phyloP scores from a whole-genome alignment of 306 rosid species.

The Malus fusca region DNA sequence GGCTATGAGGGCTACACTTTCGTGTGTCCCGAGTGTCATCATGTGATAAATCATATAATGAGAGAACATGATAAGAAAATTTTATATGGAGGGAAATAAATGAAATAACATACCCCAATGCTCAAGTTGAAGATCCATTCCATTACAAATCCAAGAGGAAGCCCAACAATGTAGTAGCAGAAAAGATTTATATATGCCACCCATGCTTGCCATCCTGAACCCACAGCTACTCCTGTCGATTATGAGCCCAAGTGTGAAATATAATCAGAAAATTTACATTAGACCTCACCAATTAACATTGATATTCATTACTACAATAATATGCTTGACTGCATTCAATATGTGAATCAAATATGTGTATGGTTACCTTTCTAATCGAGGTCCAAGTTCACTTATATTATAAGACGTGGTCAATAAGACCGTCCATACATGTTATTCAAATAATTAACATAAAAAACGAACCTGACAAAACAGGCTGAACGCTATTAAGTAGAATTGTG shows the following conservation, averaged over 20 bases:
- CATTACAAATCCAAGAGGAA: conserved; percentile 12
- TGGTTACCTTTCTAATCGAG: background rate
- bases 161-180: conserved; percentile 24
- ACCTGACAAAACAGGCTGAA: conserved; percentile 70
- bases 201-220: conserved; percentile 25
- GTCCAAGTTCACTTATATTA: accelerated
- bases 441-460: background rate
- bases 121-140: conserved; percentile 15
- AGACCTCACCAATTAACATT: background rate
- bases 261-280: background rate
- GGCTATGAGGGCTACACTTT: background rate
- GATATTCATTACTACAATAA: background rate
- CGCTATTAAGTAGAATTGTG: conserved; percentile 58
- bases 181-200: conserved; percentile 26
- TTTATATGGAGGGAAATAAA: background rate
- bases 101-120: background rate
- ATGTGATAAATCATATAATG: background rate
- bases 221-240: conserved; percentile 21
- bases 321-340: background rate
- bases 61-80: background rate
- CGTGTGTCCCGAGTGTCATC: background rate
- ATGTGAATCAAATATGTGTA: no score
- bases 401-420: background rate
- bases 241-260: background rate
- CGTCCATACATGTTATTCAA: background rate